Conservation (phyloP, 306 rosid genomes). For the Rosa multiflora region DNA sequence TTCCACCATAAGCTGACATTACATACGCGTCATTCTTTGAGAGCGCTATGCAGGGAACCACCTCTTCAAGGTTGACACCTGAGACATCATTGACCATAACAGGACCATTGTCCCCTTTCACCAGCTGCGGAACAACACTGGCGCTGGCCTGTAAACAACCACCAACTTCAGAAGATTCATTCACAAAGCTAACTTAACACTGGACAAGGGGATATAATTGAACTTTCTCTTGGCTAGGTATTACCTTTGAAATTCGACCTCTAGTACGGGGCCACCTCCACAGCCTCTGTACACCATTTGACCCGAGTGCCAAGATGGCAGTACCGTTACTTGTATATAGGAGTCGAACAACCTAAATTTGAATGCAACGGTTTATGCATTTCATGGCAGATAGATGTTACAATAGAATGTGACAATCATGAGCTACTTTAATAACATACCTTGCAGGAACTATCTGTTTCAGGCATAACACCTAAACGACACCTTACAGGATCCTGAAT, state of each 20-base stretch:
- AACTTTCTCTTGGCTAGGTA: conserved; percentile 5
- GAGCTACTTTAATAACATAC: conserved; percentile 38
- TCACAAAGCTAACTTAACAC: conserved; percentile 14
- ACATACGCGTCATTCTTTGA: conserved; percentile 87
- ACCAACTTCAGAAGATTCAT: conserved; percentile 35
- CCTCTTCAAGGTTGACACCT: conserved; percentile 86
- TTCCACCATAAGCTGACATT: conserved; percentile 90
- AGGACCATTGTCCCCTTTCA: conserved; percentile 76
- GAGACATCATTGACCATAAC: conserved; percentile 77
- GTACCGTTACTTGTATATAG: conserved; percentile 72
- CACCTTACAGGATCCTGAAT: conserved; percentile 72
- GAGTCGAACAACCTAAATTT: conserved; percentile 69
- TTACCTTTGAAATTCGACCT: conserved; percentile 73
- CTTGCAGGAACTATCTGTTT: conserved; percentile 72
- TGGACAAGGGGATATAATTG: conserved; percentile 9
- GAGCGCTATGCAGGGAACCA: conserved; percentile 82
- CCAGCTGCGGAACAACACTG: conserved; percentile 79
- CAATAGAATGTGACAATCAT: conserved; percentile 15
- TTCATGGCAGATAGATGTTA: conserved; percentile 22
- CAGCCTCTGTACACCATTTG: conserved; percentile 79
- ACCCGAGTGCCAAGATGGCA: conserved; percentile 87
- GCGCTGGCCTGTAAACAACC: conserved; percentile 73
- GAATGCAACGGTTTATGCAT: conserved; percentile 6
- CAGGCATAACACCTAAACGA: conserved; percentile 75
- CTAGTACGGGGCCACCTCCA: conserved; percentile 88